Percentiles rank a stretch among this genome's conserved stretches.
Conservation (phyloP, 2,329 filamentous ascomycete species). For the Hymenoscyphus scutula region DNA sequence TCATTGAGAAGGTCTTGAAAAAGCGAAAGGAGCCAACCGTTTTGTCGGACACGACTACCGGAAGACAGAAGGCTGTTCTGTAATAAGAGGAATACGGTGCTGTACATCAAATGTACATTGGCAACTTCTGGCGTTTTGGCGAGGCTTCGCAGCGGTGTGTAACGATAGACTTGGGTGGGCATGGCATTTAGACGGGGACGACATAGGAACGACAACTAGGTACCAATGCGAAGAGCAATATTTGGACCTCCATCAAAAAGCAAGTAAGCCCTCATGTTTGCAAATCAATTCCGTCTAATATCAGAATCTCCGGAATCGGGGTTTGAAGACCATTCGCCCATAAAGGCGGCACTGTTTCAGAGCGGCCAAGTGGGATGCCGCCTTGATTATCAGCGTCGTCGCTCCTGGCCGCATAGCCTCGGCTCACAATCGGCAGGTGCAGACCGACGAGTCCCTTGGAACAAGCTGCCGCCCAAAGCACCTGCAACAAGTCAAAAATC, state of each 20-base stretch:
- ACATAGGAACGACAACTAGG: neutral
- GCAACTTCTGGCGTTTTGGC: neutral
- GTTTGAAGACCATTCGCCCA: neutral
- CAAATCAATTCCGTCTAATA: too few relatives aligned
- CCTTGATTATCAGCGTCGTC: neutral
- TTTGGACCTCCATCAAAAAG: neutral
- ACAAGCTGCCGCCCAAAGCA: neutral
- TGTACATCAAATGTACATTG: constrained; percentile 5
- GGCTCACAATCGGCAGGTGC: neutral
- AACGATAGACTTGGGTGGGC: constrained; percentile 1
- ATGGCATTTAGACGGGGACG: neutral
- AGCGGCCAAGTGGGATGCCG: neutral
- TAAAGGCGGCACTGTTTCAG: neutral
- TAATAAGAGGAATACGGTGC: constrained; percentile 7
- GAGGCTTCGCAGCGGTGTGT: neutral
- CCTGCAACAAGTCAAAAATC: constrained; percentile 9
- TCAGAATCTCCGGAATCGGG: neutral
- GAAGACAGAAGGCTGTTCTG: constrained; percentile 33
- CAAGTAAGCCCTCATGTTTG: too few relatives aligned
- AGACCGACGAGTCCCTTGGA: constrained; percentile 4
- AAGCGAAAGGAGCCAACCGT: constrained; percentile 34
- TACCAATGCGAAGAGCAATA: neutral
- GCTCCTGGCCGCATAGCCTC: neutral
- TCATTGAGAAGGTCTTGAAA: constrained; percentile 91
- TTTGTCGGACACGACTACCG: constrained; percentile 29